phyloP scores from a whole-genome alignment of 345 rosid species.

The Murraya koenigii region DNA sequence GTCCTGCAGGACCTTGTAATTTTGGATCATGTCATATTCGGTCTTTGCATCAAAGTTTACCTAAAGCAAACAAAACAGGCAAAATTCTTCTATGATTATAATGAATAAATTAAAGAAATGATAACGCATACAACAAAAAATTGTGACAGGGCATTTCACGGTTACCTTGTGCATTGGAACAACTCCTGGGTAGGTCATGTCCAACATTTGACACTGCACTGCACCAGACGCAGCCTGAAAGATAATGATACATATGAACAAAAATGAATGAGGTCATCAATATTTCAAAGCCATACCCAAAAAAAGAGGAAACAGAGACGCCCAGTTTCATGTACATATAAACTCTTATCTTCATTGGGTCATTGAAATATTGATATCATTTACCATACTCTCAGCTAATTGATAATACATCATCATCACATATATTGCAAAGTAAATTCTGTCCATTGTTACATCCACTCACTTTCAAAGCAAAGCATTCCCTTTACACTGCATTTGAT shows the following conservation, averaged over 20 bases:
- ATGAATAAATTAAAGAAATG: neutral
- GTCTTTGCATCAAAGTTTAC: constrained; percentile 93
- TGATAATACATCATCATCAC: neutral
- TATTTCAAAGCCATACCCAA: neutral
- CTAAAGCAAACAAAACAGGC: constrained; percentile 28
- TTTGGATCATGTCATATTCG: constrained; percentile 97
- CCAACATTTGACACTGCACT: constrained; percentile 96
- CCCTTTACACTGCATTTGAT: neutral
- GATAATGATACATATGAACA: constrained; percentile 13
- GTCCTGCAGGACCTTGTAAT: constrained; percentile 96
- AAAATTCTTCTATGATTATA: neutral
- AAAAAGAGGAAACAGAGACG: neutral
- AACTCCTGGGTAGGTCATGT: constrained; percentile 91
- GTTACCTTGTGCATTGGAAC: constrained; percentile 97
- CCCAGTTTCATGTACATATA: neutral
- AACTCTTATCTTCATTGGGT: neutral
- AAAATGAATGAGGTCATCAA: neutral
- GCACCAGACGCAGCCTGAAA: constrained; percentile 96
- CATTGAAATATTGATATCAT: neutral
- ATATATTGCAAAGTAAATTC: neutral
- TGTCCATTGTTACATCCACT: neutral
- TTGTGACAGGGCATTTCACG: neutral
- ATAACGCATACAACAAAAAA: no score
- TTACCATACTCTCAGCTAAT: neutral
- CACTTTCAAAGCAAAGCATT: constrained; percentile 1